Percentiles rank a stretch among this genome's conserved stretches.
phyloP scores from a whole-genome alignment of 1,284 basidiomycete genomes.

The Xerocomus minutiporus region DNA sequence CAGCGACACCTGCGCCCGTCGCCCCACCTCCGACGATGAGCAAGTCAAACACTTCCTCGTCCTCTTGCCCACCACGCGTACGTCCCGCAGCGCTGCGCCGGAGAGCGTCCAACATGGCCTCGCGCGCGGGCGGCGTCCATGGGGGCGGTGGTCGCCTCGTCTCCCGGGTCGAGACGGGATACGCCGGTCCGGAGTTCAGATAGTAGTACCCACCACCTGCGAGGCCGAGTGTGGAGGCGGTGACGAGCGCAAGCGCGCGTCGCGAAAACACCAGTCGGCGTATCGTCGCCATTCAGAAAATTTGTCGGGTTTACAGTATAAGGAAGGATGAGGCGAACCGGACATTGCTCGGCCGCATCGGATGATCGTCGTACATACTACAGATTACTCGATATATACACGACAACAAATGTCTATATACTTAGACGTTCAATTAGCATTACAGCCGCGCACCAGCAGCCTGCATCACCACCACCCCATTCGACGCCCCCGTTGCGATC shows the following conservation, averaged over 20 bases:
- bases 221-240: conserved; percentile 47
- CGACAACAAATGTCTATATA: background rate
- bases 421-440: background rate
- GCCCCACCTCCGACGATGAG: conserved; percentile 91
- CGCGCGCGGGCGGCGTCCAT: conserved; percentile 71
- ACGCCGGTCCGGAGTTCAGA: conserved; percentile 65
- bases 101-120: conserved; percentile 59
- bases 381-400: background rate
- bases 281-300: conserved; percentile 18
- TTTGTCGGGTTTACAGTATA: background rate
- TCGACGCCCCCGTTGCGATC: conserved; percentile 24
- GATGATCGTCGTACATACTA: background rate
- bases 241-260: conserved; percentile 47
- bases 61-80: conserved; percentile 3
- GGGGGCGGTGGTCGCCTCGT: conserved; percentile 63
- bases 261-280: conserved; percentile 49
- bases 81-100: conserved; percentile 13
- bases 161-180: conserved; percentile 56
- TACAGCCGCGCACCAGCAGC: background rate
- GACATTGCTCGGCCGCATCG: too few relatives aligned
- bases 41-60: conserved; percentile 65
- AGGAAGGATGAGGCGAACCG: background rate
- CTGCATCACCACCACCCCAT: conserved; percentile 30
- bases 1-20: conserved; percentile 89
- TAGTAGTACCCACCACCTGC: conserved; percentile 64